Percentiles rank a stretch among this genome's conserved stretches.
Conservation (phyloP, 345 rosid species). For the Brassica rapa region DNA sequence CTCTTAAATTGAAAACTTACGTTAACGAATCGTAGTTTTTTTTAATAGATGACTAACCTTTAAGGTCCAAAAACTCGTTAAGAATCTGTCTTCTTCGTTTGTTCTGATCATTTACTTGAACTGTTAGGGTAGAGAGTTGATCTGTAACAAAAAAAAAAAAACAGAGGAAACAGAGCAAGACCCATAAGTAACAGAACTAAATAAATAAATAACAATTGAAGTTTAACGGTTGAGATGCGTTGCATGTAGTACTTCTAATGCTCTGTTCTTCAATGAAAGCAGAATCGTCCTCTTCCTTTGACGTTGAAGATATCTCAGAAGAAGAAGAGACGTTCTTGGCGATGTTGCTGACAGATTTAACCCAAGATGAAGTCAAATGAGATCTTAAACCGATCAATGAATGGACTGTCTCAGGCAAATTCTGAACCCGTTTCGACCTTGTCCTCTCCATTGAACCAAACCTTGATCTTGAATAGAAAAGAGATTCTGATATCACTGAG, state of each 20-base stretch:
- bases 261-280: slow-evolving; percentile 33
- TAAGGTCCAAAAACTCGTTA: slow-evolving; percentile 72
- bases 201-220: neutral
- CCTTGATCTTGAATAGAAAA: slow-evolving; percentile 3
- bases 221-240: slow-evolving; percentile 19
- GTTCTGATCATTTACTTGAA: slow-evolving; percentile 49
- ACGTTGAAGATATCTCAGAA: slow-evolving; percentile 14
- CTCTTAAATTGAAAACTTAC: neutral
- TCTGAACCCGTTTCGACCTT: slow-evolving; percentile 42
- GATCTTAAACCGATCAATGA: slow-evolving; percentile 66
- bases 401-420: slow-evolving; percentile 56
- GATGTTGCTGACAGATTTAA: slow-evolving; percentile 58
- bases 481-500: neutral
- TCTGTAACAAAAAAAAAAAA: slow-evolving; percentile 41
- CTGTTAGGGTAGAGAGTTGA: slow-evolving; percentile 49
- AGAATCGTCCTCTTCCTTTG: slow-evolving; percentile 36
- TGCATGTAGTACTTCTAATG: slow-evolving; percentile 51
- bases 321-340: slow-evolving; percentile 39
- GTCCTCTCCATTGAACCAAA: slow-evolving; percentile 36
- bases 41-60: slow-evolving; percentile 35
- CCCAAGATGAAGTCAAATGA: slow-evolving; percentile 62
- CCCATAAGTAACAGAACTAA: neutral
- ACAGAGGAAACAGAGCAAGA: slow-evolving; percentile 11
- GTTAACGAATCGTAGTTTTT: neutral
- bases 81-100: slow-evolving; percentile 62